Evolutionary conservation across 2,329 filamentous ascomycete genomes (phyloP).

Genomic region (Colletotrichum lupini): DNA sequence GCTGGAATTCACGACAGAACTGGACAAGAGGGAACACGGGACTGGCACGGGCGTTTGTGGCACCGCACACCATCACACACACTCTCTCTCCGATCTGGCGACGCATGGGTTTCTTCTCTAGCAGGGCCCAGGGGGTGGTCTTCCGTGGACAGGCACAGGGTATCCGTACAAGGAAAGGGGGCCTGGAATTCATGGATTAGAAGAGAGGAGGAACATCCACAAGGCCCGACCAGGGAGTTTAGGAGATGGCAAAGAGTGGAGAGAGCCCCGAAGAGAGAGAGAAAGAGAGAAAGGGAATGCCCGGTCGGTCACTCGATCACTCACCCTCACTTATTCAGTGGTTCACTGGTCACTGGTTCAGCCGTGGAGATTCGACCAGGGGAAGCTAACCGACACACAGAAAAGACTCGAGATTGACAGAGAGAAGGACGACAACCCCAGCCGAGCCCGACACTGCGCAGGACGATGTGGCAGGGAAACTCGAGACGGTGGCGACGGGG

Average conservation of each 20-base stretch:
- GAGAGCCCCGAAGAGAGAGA: background rate
- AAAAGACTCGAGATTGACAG: background rate
- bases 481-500: constrained; percentile 20
- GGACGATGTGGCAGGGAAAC: background rate
- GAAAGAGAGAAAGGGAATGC: background rate
- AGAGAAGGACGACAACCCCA: background rate
- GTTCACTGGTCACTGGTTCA: no score
- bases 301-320: background rate
- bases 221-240: background rate
- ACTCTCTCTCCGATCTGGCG: constrained; percentile 27
- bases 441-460: background rate
- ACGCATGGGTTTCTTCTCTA: background rate
- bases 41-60: constrained; percentile 30
- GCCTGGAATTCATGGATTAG: background rate
- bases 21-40: constrained; percentile 1
- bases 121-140: background rate
- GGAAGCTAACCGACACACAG: background rate
- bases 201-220: background rate
- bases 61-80: no score
- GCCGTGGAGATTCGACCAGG: background rate
- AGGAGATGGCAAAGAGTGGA: background rate
- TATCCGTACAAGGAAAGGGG: background rate
- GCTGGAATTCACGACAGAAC: background rate
- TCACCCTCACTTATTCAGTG: no score
- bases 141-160: background rate